A percentile compares a stretch with the other conserved stretches of the same genome.
Evolutionary conservation across 164 flowering plant species (phyloP).

Genomic region (Paratinospora sagittata): DNA sequence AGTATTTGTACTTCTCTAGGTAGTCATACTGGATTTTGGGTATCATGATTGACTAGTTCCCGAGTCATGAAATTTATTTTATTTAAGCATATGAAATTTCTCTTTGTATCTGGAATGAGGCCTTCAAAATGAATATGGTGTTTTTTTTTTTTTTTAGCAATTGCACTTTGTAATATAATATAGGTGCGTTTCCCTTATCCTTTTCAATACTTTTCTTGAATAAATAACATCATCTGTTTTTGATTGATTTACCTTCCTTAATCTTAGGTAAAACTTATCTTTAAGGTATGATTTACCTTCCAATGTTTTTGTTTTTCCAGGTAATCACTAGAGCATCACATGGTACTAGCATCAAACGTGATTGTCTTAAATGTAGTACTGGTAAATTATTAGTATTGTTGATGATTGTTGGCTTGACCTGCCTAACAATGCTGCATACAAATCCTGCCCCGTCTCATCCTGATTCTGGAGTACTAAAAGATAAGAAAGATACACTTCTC

Average conservation of each 20-base stretch:
- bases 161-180: neutral
- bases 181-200: neutral
- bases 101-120: neutral
- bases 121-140: neutral
- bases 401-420: constrained; percentile 66
- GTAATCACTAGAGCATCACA: constrained; percentile 46
- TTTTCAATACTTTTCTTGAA: neutral
- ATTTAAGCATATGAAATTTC: neutral
- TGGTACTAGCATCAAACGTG: constrained; percentile 48
- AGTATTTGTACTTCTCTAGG: no score
- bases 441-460: constrained; percentile 27
- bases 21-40: no score
- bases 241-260: neutral
- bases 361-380: constrained; percentile 66
- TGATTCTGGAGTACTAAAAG: constrained; percentile 25
- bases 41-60: neutral
- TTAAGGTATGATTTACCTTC: neutral
- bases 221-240: neutral
- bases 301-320: constrained; percentile 30
- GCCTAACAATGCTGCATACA: constrained; percentile 46
- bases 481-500: constrained; percentile 20
- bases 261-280: neutral
- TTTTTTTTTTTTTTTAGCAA: neutral
- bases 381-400: constrained; percentile 67
- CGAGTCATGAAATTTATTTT: neutral